A percentile compares a stretch with the other conserved stretches of the same genome.
Evolutionary conservation across 768 basidiomycete genomes (phyloP).

Genomic region (Leucocoprinus leucothites): DNA sequence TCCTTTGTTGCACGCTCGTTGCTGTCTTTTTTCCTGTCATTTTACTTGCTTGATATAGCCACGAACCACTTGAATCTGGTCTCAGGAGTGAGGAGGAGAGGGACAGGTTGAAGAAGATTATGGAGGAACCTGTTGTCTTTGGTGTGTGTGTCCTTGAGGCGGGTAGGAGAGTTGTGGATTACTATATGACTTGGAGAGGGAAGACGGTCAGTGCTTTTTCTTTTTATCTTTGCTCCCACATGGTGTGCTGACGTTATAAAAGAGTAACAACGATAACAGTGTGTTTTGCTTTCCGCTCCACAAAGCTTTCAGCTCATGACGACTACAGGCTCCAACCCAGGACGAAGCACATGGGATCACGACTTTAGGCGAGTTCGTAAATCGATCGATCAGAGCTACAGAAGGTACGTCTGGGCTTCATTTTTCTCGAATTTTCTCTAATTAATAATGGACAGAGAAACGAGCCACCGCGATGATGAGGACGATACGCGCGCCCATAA

Average conservation of each 20-base stretch:
- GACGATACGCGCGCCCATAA: conserved; percentile 1
- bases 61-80: conserved; percentile 1
- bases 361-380: conserved; percentile 40
- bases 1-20: neutral
- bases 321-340: conserved; percentile 21
- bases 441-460: neutral
- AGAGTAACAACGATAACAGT: conserved; percentile 24
- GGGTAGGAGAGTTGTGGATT: conserved; percentile 42
- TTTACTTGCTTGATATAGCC: neutral
- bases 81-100: neutral
- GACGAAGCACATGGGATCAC: conserved; percentile 32
- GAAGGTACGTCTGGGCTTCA: conserved; percentile 26
- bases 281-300: neutral
- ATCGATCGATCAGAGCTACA: conserved; percentile 41
- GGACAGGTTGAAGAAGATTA: conserved; percentile 11
- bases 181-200: conserved; percentile 49
- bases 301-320: neutral
- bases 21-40: neutral
- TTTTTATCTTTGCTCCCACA: neutral
- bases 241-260: neutral
- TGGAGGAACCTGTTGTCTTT: conserved; percentile 39
- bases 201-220: conserved; percentile 30
- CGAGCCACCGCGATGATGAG: conserved; percentile 7
- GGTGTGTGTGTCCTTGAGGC: conserved; percentile 38
- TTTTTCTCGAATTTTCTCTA: neutral